Evolutionary conservation across 192 early-diverging fungal species (phyloP).

Genomic region (Coemansia sp.): DNA sequence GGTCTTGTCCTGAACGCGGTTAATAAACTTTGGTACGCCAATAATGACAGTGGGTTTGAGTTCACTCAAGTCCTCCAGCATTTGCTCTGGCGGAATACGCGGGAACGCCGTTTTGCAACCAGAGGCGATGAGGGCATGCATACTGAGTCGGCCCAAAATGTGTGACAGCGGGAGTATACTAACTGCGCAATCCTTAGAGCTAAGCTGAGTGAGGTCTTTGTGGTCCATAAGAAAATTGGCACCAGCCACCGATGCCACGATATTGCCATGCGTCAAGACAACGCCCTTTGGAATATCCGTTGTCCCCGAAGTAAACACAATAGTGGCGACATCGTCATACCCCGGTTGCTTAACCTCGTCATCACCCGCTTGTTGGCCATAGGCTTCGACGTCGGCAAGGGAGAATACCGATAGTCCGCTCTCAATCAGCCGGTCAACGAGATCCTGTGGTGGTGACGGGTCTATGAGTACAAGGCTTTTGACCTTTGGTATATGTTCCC

Average conservation of each 20-base stretch:
- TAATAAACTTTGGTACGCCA: constrained; percentile 83
- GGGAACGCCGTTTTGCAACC: constrained; percentile 81
- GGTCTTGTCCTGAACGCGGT: constrained; percentile 84
- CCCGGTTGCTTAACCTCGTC: constrained; percentile 16
- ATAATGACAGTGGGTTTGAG: constrained; percentile 82
- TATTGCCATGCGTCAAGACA: constrained; percentile 83
- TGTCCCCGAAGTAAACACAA: constrained; percentile 76
- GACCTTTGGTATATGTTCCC: constrained; percentile 41
- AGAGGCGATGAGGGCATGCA: constrained; percentile 57
- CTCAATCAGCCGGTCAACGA: constrained; percentile 46
- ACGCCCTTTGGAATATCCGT: constrained; percentile 87
- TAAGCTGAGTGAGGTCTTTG: constrained; percentile 34
- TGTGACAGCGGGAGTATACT: constrained; percentile 89
- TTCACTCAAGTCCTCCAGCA: constrained; percentile 78
- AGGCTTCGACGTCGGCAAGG: constrained; percentile 42
- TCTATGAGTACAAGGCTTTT: constrained; percentile 57
- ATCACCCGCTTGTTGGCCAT: constrained; percentile 27
- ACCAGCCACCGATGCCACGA: constrained; percentile 58
- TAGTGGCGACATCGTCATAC: constrained; percentile 68
- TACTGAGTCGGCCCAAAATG: constrained; percentile 75
- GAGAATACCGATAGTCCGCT: constrained; percentile 37
- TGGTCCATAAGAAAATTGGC: constrained; percentile 50
- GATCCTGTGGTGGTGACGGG: constrained; percentile 29
- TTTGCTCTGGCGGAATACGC: constrained; percentile 66
- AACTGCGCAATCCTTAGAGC: constrained; percentile 48